Base-by-base conservation (phyloP, 495 filamentous ascomycete genomes). In the Aspergillus avenaceus region DNA sequence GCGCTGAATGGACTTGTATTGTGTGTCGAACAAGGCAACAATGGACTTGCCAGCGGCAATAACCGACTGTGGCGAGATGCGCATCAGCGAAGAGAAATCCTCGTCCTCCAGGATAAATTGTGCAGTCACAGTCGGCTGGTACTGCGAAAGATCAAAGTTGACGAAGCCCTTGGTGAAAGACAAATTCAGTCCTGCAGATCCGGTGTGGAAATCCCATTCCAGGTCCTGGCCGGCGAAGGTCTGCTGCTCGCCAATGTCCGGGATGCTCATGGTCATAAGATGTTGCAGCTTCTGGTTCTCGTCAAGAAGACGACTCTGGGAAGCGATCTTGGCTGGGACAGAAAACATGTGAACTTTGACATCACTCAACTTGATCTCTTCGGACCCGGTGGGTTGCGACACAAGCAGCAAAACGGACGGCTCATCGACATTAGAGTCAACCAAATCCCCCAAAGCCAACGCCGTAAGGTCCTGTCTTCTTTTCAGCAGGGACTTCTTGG, bases 1-100 rank as follows among this genome's bases (percentile, higher is more conserved):
- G 42, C 71, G 68, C 61, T 86, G 79, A 11, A 85, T 68, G 4
- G 85, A 86, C 21, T 79, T 73, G 55, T 82, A 86, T 41, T 82
- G 78, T 4, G 84, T 84, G 58, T 85, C 85, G 56, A 84, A 86
- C 14, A 88, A 62, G 11, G 72, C 74, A 22, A 75, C 63, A 31
- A 76, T 64, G 13, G 70, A 72, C n/a, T 72, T 56, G 19, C 66
- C 69, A 8, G 74, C 68, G 9, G 66, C 73, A 29, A 76, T 74
- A 2, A 76, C 69, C 12, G 69, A 68, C 42, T 76, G 68, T 0
- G 71, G 62, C 4, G 73, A 73, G 26, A 74, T 63, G 16, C 71
- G 70, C 71, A 76, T 73, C 23, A 76, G 49, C 1, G 71, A 75
- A 1, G 71, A 71, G 45, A 75, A 75, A 1, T 62, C 47, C 31